A percentile compares a stretch with the other conserved stretches of the same genome.
phyloP scores from a whole-genome alignment of 768 basidiomycete genomes.

The Suillus subalutaceus region DNA sequence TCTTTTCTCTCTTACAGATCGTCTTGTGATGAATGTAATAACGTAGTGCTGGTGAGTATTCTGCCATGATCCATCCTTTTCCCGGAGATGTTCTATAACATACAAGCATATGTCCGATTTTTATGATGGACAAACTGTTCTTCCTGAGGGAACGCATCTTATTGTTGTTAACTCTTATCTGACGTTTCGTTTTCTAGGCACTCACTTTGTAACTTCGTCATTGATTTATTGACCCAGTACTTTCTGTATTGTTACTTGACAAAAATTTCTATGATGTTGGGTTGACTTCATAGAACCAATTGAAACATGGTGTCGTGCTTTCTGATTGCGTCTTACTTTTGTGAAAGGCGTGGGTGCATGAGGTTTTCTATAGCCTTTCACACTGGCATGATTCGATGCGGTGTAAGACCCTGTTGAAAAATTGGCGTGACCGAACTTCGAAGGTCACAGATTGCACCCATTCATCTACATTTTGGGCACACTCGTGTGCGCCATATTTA shows the following conservation, averaged over 20 bases:
- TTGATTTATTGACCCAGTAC: neutral
- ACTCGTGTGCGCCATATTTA: too few relatives aligned
- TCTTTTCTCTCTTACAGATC: neutral
- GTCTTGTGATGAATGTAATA: neutral
- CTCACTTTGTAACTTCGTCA: neutral
- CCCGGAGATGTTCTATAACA: conserved; percentile 53
- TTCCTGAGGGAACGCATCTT: conserved; percentile 45
- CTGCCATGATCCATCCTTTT: conserved; percentile 6
- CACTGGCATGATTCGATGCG: too few relatives aligned
- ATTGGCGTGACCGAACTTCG: neutral
- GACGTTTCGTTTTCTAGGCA: neutral
- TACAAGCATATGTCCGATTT: conserved; percentile 81
- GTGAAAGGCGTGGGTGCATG: too few relatives aligned
- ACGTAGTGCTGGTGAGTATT: conserved; percentile 3
- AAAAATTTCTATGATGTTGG: too few relatives aligned
- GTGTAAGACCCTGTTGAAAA: neutral
- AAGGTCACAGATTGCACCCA: too few relatives aligned
- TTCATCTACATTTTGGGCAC: neutral
- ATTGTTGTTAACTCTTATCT: neutral
- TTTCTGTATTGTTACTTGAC: too few relatives aligned
- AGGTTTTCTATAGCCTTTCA: too few relatives aligned
- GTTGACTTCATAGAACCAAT: too few relatives aligned
- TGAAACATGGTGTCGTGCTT: too few relatives aligned
- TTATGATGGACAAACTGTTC: conserved; percentile 57
- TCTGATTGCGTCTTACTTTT: too few relatives aligned